Evolutionary conservation across 805 yeast species (phyloP), one percentile per base, ranked within the genome.

Genomic region (Nakazawaea ishiwadae): DNA sequence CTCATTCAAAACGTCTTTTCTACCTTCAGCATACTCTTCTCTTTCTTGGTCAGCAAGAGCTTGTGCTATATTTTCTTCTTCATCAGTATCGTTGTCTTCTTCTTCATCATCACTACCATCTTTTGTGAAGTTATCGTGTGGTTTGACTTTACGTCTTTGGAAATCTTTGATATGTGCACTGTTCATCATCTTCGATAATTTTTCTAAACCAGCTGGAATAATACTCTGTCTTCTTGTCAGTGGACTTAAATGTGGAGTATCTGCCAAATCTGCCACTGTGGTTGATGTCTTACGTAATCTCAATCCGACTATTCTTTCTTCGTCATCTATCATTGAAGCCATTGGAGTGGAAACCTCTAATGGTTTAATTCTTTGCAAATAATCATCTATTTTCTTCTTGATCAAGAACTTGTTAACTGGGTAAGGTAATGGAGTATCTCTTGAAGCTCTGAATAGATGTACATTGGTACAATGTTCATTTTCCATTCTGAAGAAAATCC

Each of bases 391-490:
- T 39, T 20, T 38, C 34, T 45, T 65, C 38, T 62, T 63, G 16
- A 66, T 69, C 14, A 39, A 54, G 33, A 32, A 52, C 47, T 26
- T 51, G 37, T 57, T 68, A 3, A 75, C 58, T 2, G 79, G 75
- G 48, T 88, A 91, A 0, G 99, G 99, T 40, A 91, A 63, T 2
- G 91, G 86, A 8, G 87, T 67, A 46, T 91, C 96, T 44, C 95
- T 77, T 8, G 95, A 81, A 0, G 97, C 98, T 48, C 95, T 73
- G 60, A 81, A 85, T 33, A 88, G 64, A 42, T 79, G 79, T 9
- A 89, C 96, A 56, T 91, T 91, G 0, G 97, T 81, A 35, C 90
- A 82, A 60, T 93, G 99, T 60, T 93, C 98, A 61, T 93, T 93
- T 52, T 93, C 99, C 74, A 93, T 84, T 65, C 99, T 80, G 67